Base-by-base conservation (phyloP, 192 early-diverging fungal species). In the Coemansia sp. region DNA sequence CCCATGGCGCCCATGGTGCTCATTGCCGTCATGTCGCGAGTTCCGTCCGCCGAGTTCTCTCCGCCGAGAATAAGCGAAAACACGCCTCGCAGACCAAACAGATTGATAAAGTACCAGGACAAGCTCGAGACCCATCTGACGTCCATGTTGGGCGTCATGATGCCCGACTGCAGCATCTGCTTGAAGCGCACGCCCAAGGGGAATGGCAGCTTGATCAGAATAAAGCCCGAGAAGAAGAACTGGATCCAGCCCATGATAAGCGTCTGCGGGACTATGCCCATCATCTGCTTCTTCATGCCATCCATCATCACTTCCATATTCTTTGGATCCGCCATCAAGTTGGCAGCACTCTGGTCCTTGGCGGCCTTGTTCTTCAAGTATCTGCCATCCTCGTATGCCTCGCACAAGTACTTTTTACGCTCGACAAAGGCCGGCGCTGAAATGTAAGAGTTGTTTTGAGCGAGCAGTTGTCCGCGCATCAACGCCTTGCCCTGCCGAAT, bases 181-280 rank as follows among this genome's bases (percentile, higher is more conserved):
- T 99, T 99, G 88, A 99, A 99, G 10, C 97, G 91, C 62, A 96
- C 78, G 17, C 95, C 96, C 70, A 99, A 84, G 6, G 95, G 95
- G 78, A 99, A 99, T 33, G 97, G 97, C 63, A 99, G 86, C 73
- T 95, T 96, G 80, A 96, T 94, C 57, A 97, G 85, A 40, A 99
- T 89, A 74, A 99, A 99, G 60, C 97, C 97, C 27, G 92, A 93
- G 81, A 99, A 99, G 86, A 99, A 99, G 83, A 95, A 98, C 64
- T 94, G 94, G 83, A 99, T 94, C 96, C 96, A 99, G 35, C 88
- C 91, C 97, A 99, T 99, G 82, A 99, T 98, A 10, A 99, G 75
- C 46, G 93, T 96, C 79, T 99, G 97, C 46, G 97, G 97, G n/a
- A 99, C 89, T 80, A 99, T 93, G 85, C 94, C 96, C 72, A 90